These are phyloP conservation scores for Eutrema yunnanense DNA, from an alignment of 345 rosid genomes.

Conservation along the genomic window DNA sequence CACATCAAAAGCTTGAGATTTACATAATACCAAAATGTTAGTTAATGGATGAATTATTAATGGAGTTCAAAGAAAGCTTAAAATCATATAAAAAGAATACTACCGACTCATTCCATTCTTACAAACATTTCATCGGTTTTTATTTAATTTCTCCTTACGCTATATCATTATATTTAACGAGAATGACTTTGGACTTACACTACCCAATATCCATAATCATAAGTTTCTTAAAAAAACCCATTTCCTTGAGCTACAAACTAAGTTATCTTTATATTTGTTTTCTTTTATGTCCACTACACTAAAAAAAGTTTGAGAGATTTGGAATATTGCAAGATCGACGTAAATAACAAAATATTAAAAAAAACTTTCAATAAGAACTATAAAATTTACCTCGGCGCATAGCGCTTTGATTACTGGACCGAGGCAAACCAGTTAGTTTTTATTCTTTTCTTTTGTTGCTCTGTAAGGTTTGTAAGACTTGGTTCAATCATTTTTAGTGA, in stretches of 20 bases:
- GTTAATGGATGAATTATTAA: constrained; percentile 5
- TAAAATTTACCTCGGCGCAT: neutral
- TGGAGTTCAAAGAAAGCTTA: constrained; percentile 9
- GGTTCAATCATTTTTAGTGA: too few species aligned
- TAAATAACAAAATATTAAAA: neutral
- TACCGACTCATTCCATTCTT: neutral
- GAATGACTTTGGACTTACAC: constrained; percentile 26
- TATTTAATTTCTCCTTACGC: constrained; percentile 16
- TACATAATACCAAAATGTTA: neutral
- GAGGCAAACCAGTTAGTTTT: neutral
- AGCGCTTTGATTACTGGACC: neutral
- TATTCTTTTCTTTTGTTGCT: too few species aligned
- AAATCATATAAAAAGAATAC: neutral
- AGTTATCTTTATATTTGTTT: constrained; percentile 7
- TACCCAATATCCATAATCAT: constrained; percentile 16
- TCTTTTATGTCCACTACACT: neutral
- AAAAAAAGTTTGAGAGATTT: neutral
- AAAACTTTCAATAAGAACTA: neutral
- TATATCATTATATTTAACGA: constrained; percentile 21
- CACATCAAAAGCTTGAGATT: neutral
- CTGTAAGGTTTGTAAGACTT: too few species aligned
- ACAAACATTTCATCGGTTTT: constrained; percentile 8
- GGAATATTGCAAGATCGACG: neutral
- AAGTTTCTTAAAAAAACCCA: neutral
- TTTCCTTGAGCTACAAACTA: constrained; percentile 26